phyloP scores from a whole-genome alignment of 495 filamentous ascomycete genomes.

The Parmelia sp. region DNA sequence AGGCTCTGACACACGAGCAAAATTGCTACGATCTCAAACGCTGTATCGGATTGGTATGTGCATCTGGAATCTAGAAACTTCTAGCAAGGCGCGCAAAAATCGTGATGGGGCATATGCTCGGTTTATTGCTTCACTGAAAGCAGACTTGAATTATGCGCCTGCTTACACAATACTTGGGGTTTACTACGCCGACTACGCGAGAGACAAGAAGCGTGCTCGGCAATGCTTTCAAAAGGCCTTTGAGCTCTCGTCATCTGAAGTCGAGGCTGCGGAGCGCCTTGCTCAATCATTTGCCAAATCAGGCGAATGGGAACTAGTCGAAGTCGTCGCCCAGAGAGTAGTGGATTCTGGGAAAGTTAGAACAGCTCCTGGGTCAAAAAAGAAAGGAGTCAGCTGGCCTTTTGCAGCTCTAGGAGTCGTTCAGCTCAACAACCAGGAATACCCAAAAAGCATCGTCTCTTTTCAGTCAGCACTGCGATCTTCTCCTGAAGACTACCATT shows the following conservation, averaged over 20 bases:
- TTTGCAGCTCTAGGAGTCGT: slow-evolving; percentile 95
- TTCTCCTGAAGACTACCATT: slow-evolving; percentile 79
- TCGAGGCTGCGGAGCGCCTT: slow-evolving; percentile 80
- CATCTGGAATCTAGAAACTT: slow-evolving; percentile 74
- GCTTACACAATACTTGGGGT: slow-evolving; percentile 90
- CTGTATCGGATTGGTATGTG: slow-evolving; percentile 85
- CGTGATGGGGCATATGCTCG: slow-evolving; percentile 72
- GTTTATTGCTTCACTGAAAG: slow-evolving; percentile 78
- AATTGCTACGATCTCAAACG: slow-evolving; percentile 72
- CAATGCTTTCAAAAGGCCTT: slow-evolving; percentile 96
- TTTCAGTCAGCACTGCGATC: slow-evolving; percentile 88
- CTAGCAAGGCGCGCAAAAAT: slow-evolving; percentile 62
- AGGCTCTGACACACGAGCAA: slow-evolving; percentile 48
- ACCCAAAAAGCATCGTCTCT: slow-evolving; percentile 74
- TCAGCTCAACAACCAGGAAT: slow-evolving; percentile 91
- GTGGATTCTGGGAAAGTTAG: slow-evolving; percentile 87
- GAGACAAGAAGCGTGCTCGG: slow-evolving; percentile 74
- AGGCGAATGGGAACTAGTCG: slow-evolving; percentile 93
- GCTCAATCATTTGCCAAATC: slow-evolving; percentile 79
- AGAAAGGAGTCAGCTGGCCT: slow-evolving; percentile 89
- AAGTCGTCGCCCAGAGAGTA: slow-evolving; percentile 82
- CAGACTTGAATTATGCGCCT: slow-evolving; percentile 83
- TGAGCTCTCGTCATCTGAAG: slow-evolving; percentile 81
- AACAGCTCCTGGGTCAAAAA: slow-evolving; percentile 84
- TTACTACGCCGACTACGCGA: slow-evolving; percentile 88